Conservation (phyloP, 768 basidiomycete species). For the Albatrellus ellisii region DNA sequence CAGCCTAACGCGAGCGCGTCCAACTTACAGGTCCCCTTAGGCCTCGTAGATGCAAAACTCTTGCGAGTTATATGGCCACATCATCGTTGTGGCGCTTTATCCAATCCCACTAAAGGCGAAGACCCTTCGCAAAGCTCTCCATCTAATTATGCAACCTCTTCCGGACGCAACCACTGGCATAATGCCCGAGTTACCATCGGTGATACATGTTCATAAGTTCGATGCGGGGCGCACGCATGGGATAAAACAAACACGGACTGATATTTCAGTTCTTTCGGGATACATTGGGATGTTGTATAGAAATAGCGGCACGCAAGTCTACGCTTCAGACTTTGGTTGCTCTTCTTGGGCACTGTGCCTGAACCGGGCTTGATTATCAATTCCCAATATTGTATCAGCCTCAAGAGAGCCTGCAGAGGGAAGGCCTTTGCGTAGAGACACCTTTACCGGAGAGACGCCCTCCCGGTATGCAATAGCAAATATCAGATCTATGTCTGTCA, state of each 20-base stretch:
- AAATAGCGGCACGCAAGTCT: too few species aligned
- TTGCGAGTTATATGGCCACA: not conserved
- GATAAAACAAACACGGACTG: too few species aligned
- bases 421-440: constrained; percentile 21
- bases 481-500: constrained; percentile 22
- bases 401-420: constrained; percentile 22
- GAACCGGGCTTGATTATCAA: constrained; percentile 4
- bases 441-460: constrained; percentile 21
- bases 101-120: not conserved
- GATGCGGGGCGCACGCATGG: too few species aligned
- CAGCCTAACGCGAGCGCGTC: not conserved
- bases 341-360: too few species aligned
- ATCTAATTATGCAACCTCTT: too few species aligned
- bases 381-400: constrained; percentile 23
- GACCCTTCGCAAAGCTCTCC: not conserved
- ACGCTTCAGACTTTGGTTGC: too few species aligned
- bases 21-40: not conserved
- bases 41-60: not conserved
- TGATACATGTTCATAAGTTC: too few species aligned
- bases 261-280: too few species aligned
- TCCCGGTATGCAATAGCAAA: constrained; percentile 23
- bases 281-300: too few species aligned
- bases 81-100: not conserved
- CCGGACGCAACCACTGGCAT: too few species aligned
- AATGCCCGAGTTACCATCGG: too few species aligned